These are phyloP conservation scores for Cladosporium velox DNA, from an alignment of 2,329 filamentous ascomycete genomes.

Conservation along the genomic window DNA sequence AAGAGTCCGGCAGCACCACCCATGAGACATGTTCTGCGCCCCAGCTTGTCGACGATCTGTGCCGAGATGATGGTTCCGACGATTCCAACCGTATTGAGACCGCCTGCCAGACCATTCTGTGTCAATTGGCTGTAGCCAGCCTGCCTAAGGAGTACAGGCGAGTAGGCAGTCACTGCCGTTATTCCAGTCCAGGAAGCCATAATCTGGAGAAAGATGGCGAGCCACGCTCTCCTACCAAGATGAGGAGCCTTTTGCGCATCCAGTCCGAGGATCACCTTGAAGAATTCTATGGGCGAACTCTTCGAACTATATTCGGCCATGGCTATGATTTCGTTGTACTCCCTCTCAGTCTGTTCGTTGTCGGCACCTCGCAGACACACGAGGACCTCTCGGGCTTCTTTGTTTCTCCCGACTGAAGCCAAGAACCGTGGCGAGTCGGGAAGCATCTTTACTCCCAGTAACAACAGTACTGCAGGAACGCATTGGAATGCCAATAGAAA, in stretches of 20 bases:
- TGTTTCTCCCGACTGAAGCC: constrained; percentile 30
- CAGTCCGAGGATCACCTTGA: constrained; percentile 40
- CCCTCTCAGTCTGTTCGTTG: constrained; percentile 30
- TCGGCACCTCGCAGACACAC: constrained; percentile 38
- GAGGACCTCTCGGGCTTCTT: constrained; percentile 38
- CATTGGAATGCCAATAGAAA: constrained; percentile 43
- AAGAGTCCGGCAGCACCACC: constrained; percentile 43
- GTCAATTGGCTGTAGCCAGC: constrained; percentile 44
- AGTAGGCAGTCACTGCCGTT: constrained; percentile 40
- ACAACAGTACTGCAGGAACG: constrained; percentile 46
- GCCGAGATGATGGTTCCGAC: constrained; percentile 54
- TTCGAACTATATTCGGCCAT: constrained; percentile 35
- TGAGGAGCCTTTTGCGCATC: constrained; percentile 38
- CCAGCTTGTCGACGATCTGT: constrained; percentile 54
- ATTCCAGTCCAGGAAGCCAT: constrained; percentile 51
- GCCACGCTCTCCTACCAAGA: constrained; percentile 45
- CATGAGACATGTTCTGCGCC: constrained; percentile 47
- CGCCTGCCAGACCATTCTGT: constrained; percentile 52
- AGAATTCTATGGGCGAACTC: constrained; percentile 44
- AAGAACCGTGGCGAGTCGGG: constrained; percentile 49
- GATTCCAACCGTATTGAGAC: constrained; percentile 56
- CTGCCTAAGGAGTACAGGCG: constrained; percentile 37
- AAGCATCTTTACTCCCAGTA: constrained; percentile 44
- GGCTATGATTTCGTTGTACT: constrained; percentile 41
- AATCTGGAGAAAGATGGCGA: constrained; percentile 49